phyloP scores from a whole-genome alignment of 257 asterid species.

The Solanum commersonii region DNA sequence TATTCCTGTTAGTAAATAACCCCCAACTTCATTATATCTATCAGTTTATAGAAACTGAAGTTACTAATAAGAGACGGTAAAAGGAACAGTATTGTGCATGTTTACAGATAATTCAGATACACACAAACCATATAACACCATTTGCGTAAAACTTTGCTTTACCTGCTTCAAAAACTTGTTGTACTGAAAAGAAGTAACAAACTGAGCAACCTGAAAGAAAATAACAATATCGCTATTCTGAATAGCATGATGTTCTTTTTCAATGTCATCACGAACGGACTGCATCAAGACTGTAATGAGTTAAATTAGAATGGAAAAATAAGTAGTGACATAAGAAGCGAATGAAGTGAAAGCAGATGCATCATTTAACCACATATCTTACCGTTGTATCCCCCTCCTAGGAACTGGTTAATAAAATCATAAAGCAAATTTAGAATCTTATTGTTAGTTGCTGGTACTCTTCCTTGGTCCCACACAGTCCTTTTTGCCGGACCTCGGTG shows the following conservation, averaged over 20 bases:
- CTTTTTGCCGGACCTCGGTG: conserved; percentile 66
- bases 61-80: neutral
- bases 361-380: conserved; percentile 4
- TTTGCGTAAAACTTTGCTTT: conserved; percentile 1
- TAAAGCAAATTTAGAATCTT: conserved; percentile 43
- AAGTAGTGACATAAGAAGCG: neutral
- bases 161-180: conserved; percentile 63
- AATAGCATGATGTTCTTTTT: conserved; percentile 63
- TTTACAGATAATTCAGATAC: neutral
- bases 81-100: neutral
- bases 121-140: neutral
- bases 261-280: conserved; percentile 83
- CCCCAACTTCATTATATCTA: neutral
- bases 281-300: conserved; percentile 51
- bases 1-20: neutral
- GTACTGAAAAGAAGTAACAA: conserved; percentile 78
- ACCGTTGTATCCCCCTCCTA: conserved; percentile 89
- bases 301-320: neutral
- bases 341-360: neutral
- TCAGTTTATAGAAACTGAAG: neutral
- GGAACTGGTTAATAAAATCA: conserved; percentile 65
- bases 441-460: conserved; percentile 44
- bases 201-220: conserved; percentile 77
- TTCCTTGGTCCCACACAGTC: conserved; percentile 61
- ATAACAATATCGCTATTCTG: conserved; percentile 57